Evolutionary conservation across 192 early-diverging fungal genomes (phyloP), one percentile per base, ranked within the genome.

Genomic region (Neocallimastix lanati): DNA sequence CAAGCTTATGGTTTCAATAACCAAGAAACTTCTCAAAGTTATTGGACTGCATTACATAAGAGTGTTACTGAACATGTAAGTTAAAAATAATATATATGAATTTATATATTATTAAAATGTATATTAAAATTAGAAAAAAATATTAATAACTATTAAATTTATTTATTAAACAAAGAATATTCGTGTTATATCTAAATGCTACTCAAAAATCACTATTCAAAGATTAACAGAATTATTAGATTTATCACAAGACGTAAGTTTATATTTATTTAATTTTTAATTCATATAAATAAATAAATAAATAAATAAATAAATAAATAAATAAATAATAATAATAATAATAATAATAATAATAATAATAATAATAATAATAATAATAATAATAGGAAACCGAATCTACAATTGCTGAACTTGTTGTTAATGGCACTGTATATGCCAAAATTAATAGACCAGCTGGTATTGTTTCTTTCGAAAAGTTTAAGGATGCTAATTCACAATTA

Each of bases 31-130:
- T 95, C 29, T 84, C 90, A 81, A 90, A 92, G 85, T 89, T 93
- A 81, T 6, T 93, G 91, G 89, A 86, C 90, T 80, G 92, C 90
- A 76, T 87, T 99, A 79, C 95, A 96, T 82, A 92, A 96, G 80
- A 92, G 98, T 29, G 95, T 97, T 3, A 94, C 96, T 81, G 98
- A 99, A 83, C 98, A 99, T 82, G 92, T n/a, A n/a, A n/a, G n/a
- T n/a, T 29, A n/a, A n/a, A n/a, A n/a, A n/a, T n/a, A n/a, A n/a
- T n/a, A n/a, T n/a, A n/a, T n/a, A n/a, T n/a, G n/a, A n/a, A n/a
- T n/a, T n/a, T n/a, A n/a, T n/a, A n/a, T n/a, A n/a, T n/a, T n/a
- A n/a, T n/a, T n/a, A n/a, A n/a, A n/a, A n/a, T n/a, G n/a, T n/a
- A n/a, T n/a, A n/a, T n/a, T n/a, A n/a, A n/a, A n/a, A 80, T 79